Conservation (phyloP, 371 early-diverging fungal species). For the Rhizopus arrhizus region DNA sequence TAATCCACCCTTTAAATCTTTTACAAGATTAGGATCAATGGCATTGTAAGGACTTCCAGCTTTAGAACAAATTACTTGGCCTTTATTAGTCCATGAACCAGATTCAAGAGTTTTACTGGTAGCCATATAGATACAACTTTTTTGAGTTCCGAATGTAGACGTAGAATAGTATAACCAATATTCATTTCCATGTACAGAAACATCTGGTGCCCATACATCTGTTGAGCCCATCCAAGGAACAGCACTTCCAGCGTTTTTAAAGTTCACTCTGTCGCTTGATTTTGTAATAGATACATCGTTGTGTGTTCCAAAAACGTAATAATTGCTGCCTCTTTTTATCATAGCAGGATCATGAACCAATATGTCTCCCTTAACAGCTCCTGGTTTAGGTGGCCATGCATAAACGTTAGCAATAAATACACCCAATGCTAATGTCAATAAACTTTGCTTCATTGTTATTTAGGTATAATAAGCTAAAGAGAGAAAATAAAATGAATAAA, state of each 20-base stretch:
- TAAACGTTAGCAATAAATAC: no score
- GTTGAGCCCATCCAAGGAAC: not conserved
- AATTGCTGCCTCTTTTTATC: not conserved
- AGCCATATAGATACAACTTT: conserved; percentile 1
- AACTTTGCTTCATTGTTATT: no score
- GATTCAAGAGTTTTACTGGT: conserved; percentile 1
- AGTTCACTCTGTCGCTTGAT: not conserved
- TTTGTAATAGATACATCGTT: not conserved
- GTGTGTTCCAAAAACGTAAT: conserved; percentile 2
- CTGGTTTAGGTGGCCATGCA: not conserved
- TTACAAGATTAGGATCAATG: not conserved
- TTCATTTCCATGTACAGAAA: not conserved
- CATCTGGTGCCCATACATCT: not conserved
- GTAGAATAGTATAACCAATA: not conserved
- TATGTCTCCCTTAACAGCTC: not conserved
- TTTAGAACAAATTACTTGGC: not conserved
- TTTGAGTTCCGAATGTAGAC: not conserved
- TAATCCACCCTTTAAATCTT: not conserved
- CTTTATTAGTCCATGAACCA: not conserved
- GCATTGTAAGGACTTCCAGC: not conserved
- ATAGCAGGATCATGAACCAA: not conserved
- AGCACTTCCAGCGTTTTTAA: not conserved
- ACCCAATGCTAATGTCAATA: no score
- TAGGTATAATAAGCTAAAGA: no score
- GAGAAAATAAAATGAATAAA: no score